Conservation (phyloP, 2,329 filamentous ascomycete genomes). For the Aureobasidium vineae region DNA sequence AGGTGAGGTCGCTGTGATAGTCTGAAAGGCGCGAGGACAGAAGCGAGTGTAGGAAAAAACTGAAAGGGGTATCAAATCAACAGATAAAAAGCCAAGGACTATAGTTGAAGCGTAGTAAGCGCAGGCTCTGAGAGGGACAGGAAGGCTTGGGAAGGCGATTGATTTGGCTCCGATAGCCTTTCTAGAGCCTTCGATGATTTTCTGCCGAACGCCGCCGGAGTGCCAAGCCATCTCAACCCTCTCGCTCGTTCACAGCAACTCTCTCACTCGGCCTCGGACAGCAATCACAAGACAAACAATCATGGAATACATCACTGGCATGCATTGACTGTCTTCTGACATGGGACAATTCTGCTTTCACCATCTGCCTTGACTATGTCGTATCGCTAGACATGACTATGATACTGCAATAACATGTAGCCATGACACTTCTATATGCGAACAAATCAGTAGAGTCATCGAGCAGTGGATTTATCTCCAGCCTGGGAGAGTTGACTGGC, state of each 20-base stretch:
- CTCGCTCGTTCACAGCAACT: not conserved
- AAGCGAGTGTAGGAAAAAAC: slow-evolving; percentile 1
- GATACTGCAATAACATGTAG: not conserved
- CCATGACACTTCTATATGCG: too few relatives aligned
- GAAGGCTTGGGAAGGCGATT: slow-evolving; percentile 21
- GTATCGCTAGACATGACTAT: not conserved
- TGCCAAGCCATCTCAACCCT: slow-evolving; percentile 13
- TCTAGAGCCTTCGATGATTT: slow-evolving; percentile 24
- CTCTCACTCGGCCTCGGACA: not conserved
- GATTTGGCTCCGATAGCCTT: slow-evolving; percentile 15
- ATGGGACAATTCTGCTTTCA: not conserved
- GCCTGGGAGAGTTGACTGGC: not conserved
- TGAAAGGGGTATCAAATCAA: slow-evolving; percentile 24
- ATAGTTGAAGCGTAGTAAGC: slow-evolving; percentile 20
- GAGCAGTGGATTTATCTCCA: not conserved
- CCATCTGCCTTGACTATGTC: not conserved
- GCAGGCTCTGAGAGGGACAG: slow-evolving; percentile 19
- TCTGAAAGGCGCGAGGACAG: not conserved
- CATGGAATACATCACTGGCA: not conserved
- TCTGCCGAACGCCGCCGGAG: slow-evolving; percentile 8
- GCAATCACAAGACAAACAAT: not conserved
- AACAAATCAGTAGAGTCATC: not conserved
- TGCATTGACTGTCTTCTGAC: not conserved
- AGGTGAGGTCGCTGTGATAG: not conserved
- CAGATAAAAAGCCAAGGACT: slow-evolving; percentile 22